Base-by-base conservation (phyloP, 2,329 filamentous ascomycete genomes). In the Venturia oleaginea region DNA sequence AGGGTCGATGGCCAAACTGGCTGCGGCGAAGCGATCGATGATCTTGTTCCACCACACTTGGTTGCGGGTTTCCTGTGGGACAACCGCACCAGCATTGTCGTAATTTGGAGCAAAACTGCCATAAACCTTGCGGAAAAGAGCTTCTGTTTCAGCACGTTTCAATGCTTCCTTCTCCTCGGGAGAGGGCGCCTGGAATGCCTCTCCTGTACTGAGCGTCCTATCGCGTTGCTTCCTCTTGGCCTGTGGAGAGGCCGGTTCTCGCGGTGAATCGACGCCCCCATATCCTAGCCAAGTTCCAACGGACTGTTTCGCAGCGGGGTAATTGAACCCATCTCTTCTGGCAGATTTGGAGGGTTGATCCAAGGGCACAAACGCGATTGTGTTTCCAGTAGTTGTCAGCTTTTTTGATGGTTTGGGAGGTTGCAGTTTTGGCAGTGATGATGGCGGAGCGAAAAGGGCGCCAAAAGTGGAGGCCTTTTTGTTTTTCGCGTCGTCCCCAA, bases 71-170 rank as follows among this genome's bases (percentile, higher is more conserved):
- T 84, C 84, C 1, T 86, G 85, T 0, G 90, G 84, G 3, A 91
- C 79, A 65, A 92, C 80, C 6, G 90, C 87, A 15, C 82, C 84
- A 3, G 88, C 83, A 71, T 92, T 86, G 73, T 93, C 90, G 69
- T 84, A 87, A 62, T 83, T 86, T 0, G 90, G 90, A 6, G 90
- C 90, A 73, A 92, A 93, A 70, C 87, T 89, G 0, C 88, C 91
- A 73, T 92, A 93, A 1, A 87, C 89, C 64, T 87, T 85, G 37
- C 88, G 83, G 71, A 92, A 93, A 11, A 92, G 77, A 0, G 86
- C 82, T 68, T 92, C 89, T 75, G 91, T 84, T 72, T 88, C 88
- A 3, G 84, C 83, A 69, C 84, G 79, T 70, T 89, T 71, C 4
- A 74, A 68, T 17, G 75, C 75, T n/a, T 71, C 71, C 11, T 74